A percentile compares a stretch with the other conserved stretches of the same genome.
phyloP scores from a whole-genome alignment of 2,329 filamentous ascomycete species.

The Aschersonia sp. region DNA sequence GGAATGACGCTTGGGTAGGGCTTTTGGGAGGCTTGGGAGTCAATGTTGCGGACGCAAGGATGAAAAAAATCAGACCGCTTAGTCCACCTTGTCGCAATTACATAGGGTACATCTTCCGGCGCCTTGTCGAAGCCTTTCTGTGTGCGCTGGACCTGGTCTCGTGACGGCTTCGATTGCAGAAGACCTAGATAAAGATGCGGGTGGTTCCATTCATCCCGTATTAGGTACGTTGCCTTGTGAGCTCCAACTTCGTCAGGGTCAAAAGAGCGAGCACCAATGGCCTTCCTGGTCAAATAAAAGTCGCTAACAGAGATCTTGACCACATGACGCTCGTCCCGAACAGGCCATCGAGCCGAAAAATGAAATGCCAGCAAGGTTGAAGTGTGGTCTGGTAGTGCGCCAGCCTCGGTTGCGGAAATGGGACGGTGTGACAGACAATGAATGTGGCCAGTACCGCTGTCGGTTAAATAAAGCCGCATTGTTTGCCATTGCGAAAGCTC shows the following conservation, averaged over 20 bases:
- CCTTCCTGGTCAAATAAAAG: slow-evolving; percentile 11
- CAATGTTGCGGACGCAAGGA: no score
- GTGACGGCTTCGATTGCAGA: slow-evolving; percentile 28
- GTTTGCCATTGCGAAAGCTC: slow-evolving; percentile 20
- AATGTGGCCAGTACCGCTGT: slow-evolving; percentile 18
- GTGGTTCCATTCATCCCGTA: slow-evolving; percentile 20
- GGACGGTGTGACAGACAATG: slow-evolving; percentile 7
- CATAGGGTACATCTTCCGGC: slow-evolving; percentile 30
- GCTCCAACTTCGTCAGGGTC: slow-evolving; percentile 9
- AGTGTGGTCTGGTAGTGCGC: slow-evolving; percentile 24
- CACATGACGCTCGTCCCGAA: slow-evolving; percentile 24
- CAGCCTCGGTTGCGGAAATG: slow-evolving; percentile 8
- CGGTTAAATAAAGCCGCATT: slow-evolving; percentile 26
- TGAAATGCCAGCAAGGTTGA: slow-evolving; percentile 28
- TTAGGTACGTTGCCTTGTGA: slow-evolving; percentile 15
- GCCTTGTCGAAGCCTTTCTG: slow-evolving; percentile 21
- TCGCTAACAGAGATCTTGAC: slow-evolving; percentile 23
- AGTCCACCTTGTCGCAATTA: slow-evolving; percentile 34
- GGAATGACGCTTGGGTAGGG: slow-evolving; percentile 28
- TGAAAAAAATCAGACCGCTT: slow-evolving; percentile 47
- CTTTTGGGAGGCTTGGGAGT: slow-evolving; percentile 2
- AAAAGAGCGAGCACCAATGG: slow-evolving; percentile 17
- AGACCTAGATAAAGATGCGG: slow-evolving; percentile 28
- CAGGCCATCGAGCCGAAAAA: slow-evolving; percentile 30
- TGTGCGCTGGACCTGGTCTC: slow-evolving; percentile 21